These are phyloP conservation scores for Alternaria gaisen DNA, from an alignment of 2,329 filamentous ascomycete genomes.

Conservation along the genomic window DNA sequence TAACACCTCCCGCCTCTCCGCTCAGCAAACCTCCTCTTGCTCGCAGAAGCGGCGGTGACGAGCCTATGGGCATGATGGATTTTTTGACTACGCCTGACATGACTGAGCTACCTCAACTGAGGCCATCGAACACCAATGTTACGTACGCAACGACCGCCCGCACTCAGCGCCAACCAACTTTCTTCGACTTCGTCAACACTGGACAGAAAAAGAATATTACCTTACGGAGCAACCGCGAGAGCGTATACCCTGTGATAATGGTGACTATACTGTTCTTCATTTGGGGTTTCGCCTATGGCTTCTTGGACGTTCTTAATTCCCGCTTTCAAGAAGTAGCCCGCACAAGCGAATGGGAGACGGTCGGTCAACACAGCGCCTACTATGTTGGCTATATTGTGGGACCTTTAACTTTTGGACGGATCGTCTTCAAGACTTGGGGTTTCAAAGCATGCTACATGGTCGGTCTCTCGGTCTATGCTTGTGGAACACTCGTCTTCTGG, in stretches of 20 bases:
- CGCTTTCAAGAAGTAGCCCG: constrained; percentile 70
- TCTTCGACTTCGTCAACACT: constrained; percentile 82
- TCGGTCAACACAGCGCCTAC: constrained; percentile 75
- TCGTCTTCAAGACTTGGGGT: constrained; percentile 66
- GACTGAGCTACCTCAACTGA: constrained; percentile 43
- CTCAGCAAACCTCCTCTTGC: constrained; percentile 35
- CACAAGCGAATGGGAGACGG: constrained; percentile 68
- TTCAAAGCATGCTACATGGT: constrained; percentile 70
- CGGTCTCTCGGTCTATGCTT: constrained; percentile 69
- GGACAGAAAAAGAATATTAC: constrained; percentile 73
- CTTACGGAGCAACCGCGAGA: constrained; percentile 68
- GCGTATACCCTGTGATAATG: constrained; percentile 74
- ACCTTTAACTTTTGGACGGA: constrained; percentile 70
- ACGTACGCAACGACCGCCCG: constrained; percentile 36
- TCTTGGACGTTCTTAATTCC: constrained; percentile 82
- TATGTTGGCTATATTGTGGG: constrained; percentile 77
- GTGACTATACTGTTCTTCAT: constrained; percentile 86
- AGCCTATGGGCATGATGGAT: constrained; percentile 59
- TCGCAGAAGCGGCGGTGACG: constrained; percentile 30
- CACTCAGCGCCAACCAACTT: constrained; percentile 53
- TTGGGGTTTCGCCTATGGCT: constrained; percentile 90
- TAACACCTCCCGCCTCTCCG: constrained; percentile 36
- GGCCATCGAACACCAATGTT: constrained; percentile 49
- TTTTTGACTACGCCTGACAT: constrained; percentile 63
- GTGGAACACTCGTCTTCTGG: constrained; percentile 70